Conservation (phyloP, 768 basidiomycete genomes). For the Boletales sp. region DNA sequence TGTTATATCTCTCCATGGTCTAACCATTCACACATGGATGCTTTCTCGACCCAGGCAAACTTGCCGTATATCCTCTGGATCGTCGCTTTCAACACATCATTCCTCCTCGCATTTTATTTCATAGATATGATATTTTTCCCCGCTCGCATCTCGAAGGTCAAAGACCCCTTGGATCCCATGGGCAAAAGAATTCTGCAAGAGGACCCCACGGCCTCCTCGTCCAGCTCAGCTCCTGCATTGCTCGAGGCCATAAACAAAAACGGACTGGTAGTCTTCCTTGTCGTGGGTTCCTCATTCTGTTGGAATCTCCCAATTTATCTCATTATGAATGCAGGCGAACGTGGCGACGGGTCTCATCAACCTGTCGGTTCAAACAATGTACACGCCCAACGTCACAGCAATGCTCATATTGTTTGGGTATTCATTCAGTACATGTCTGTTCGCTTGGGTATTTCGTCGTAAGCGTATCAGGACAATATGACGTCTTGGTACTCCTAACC, state of each 20-base stretch:
- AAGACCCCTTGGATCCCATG: constrained; percentile 19
- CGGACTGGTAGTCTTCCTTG: constrained; percentile 72
- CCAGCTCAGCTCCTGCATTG: constrained; percentile 42
- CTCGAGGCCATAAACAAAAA: constrained; percentile 84
- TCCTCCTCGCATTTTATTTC: constrained; percentile 75
- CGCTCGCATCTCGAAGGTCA: constrained; percentile 31
- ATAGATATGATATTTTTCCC: constrained; percentile 73
- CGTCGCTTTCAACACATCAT: constrained; percentile 82
- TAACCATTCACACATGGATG: background rate
- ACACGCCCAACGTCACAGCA: constrained; percentile 51
- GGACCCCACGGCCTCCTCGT: constrained; percentile 16
- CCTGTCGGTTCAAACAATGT: constrained; percentile 78
- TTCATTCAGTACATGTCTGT: constrained; percentile 48
- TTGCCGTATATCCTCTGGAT: constrained; percentile 88
- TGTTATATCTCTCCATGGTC: background rate
- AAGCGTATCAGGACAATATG: constrained; percentile 33
- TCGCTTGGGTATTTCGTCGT: constrained; percentile 56
- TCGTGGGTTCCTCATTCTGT: constrained; percentile 48
- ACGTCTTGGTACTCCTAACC: background rate
- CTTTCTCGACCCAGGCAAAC: constrained; percentile 59
- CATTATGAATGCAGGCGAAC: constrained; percentile 61
- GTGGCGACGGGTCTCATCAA: constrained; percentile 84
- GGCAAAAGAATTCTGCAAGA: constrained; percentile 24
- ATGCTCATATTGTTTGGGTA: constrained; percentile 65
- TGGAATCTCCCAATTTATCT: background rate